Percentiles rank a stretch among this genome's conserved stretches.
Evolutionary conservation across 208 protist species (phyloP).

Genomic region (Leishmania turanica): DNA sequence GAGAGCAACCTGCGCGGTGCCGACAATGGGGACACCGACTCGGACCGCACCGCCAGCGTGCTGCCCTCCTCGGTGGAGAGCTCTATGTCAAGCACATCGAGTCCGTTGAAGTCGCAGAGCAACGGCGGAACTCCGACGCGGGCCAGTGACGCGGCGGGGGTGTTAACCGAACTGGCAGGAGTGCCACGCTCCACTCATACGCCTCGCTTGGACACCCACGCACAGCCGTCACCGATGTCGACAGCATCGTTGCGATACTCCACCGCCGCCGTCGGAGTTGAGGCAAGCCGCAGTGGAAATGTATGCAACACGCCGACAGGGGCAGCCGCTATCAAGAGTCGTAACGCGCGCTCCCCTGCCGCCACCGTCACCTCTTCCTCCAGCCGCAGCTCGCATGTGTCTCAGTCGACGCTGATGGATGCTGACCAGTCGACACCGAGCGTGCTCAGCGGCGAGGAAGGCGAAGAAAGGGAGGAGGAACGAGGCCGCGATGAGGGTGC

Average conservation of each 20-base stretch:
- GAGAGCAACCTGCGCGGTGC: neutral
- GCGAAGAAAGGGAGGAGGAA: conserved; percentile 19
- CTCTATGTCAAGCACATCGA: conserved; percentile 32
- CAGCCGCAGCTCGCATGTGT: conserved; percentile 5
- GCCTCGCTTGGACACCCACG: neutral
- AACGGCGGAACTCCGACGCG: conserved; percentile 5
- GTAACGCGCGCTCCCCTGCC: conserved; percentile 4
- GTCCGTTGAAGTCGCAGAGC: conserved; percentile 18
- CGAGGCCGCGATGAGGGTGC: neutral
- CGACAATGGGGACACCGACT: conserved; percentile 27
- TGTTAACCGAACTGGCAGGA: neutral
- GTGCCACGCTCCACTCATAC: neutral
- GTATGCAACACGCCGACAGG: neutral
- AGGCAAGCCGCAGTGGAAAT: neutral
- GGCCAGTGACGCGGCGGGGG: no score
- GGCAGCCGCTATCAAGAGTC: neutral
- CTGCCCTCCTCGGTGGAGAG: conserved; percentile 35
- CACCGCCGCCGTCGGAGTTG: neutral
- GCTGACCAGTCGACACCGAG: conserved; percentile 64
- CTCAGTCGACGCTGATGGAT: conserved; percentile 14
- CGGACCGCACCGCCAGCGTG: conserved; percentile 50
- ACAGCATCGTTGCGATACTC: neutral
- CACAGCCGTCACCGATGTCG: neutral
- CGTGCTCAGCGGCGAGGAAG: conserved; percentile 52
- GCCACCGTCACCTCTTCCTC: neutral